Conservation (phyloP, 768 basidiomycete genomes). For the Tylopilus subfusipes region DNA sequence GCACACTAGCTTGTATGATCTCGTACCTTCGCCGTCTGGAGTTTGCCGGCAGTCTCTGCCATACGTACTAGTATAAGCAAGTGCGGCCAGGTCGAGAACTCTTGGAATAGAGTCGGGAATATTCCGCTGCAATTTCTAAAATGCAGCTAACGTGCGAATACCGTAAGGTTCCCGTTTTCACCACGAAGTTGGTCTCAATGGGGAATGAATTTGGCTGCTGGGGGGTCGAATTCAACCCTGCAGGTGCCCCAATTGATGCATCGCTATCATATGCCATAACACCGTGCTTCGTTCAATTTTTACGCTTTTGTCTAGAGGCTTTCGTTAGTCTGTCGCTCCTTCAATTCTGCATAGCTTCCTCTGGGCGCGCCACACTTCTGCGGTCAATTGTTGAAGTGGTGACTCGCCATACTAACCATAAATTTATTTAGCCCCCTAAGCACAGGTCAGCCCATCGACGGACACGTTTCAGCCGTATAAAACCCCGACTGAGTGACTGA, state of each 20-base stretch:
- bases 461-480: slow-evolving; percentile 28
- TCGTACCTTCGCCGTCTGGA: slow-evolving; percentile 16
- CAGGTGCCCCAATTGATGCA: slow-evolving; percentile 2
- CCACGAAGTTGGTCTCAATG: neutral
- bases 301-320: neutral
- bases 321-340: neutral
- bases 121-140: slow-evolving; percentile 5
- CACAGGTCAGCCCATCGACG: slow-evolving; percentile 7
- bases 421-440: slow-evolving; percentile 5
- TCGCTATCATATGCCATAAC: slow-evolving; percentile 3
- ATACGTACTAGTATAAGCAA: slow-evolving; percentile 5
- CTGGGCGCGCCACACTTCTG: slow-evolving; percentile 18
- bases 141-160: slow-evolving; percentile 12
- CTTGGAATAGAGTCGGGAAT: slow-evolving; percentile 9
- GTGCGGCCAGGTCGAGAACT: slow-evolving; percentile 12
- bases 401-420: slow-evolving; percentile 9
- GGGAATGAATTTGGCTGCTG: neutral
- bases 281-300: neutral
- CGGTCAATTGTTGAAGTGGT: slow-evolving; percentile 1
- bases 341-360: neutral
- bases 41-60: slow-evolving; percentile 7
- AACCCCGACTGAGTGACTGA: slow-evolving; percentile 14
- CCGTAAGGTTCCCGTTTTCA: slow-evolving; percentile 16
- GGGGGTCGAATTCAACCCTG: slow-evolving; percentile 2
- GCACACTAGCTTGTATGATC: slow-evolving; percentile 3